These are phyloP conservation scores for Yamadazyma diddensiae DNA, from an alignment of 1,139 yeast genomes.

Conservation along the genomic window DNA sequence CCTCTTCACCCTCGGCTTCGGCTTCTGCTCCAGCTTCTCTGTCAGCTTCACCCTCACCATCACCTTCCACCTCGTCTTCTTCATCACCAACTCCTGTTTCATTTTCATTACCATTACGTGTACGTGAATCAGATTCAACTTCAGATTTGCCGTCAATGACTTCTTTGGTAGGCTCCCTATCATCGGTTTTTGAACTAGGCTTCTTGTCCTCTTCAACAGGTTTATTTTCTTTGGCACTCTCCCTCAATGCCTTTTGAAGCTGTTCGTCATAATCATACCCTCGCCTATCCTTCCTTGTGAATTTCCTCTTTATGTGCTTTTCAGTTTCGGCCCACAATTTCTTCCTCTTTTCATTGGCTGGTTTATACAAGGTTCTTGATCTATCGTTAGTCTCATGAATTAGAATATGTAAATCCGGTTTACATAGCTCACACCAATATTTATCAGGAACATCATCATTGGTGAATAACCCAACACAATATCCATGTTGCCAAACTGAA, in stretches of 20 bases:
- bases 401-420: conserved; percentile 73
- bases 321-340: conserved; percentile 55
- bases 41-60: too few species aligned
- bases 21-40: conserved; percentile 12
- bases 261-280: conserved; percentile 60
- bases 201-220: conserved; percentile 16
- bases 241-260: conserved; percentile 66
- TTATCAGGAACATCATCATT: conserved; percentile 83
- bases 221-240: conserved; percentile 52
- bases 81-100: conserved; percentile 13
- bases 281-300: conserved; percentile 31
- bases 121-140: not conserved
- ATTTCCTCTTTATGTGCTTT: conserved; percentile 28
- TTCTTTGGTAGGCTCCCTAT: too few species aligned
- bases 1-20: conserved; percentile 17
- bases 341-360: conserved; percentile 46
- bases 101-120: conserved; percentile 6
- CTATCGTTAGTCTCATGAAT: conserved; percentile 30
- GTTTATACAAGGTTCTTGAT: conserved; percentile 45
- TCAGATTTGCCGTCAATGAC: conserved; percentile 13
- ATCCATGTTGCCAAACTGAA: conserved; percentile 97
- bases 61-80: conserved; percentile 10
- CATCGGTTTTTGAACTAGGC: too few species aligned
- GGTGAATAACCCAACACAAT: conserved; percentile 78
- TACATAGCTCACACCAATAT: conserved; percentile 90